Base-by-base conservation (phyloP, 345 rosid genomes). In the Pelargonium nanum region DNA sequence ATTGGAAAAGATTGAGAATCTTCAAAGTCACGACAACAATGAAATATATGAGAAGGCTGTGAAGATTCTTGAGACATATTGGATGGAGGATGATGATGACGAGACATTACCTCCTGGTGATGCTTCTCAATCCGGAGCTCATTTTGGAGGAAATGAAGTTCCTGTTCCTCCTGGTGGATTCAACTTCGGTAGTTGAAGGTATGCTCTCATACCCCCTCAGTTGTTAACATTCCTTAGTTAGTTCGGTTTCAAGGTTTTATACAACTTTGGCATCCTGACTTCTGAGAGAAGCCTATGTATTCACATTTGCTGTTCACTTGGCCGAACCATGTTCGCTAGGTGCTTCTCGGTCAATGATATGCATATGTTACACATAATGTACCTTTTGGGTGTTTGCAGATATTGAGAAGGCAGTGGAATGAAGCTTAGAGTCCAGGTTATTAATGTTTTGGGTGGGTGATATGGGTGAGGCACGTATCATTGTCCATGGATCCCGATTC, bases 31-130 rank as follows among this genome's bases (percentile, higher is more conserved):
- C 26, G 95, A 85, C 74, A 90, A 87, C 78, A 78, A 71, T 15
- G 97, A 87, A 73, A 87, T 89, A 48, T 86, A 86, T 62, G 95
- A 87, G 77, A 87, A 89, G 81, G 84, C 95, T 51, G 89, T 89
- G 51, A 85, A 82, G 76, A 82, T 87, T 67, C 90, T 89, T 0
- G 97, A 87, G 75, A 77, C 89, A 19, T 90, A 85, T 68, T 87
- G 95, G 97, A 57, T 77, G 73, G 95, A 87, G 77, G 95, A 89
- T 65, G 96, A 84, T 15, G 95, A 85, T 6, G 92, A n/a, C n/a
- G n/a, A 85, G 75, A 70, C 81, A 23, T 68, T 81, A 64, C 84
- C 89, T 63, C 68, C 85, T 21, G 87, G 74, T 50, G 90, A 83
- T 59, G 75, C 68, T 55, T 50, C 83, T 22, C 87, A 75, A 61